A percentile compares a stretch with the other conserved stretches of the same genome.
Conservation (phyloP, 805 yeast genomes). For the Lipomyces kockii region DNA sequence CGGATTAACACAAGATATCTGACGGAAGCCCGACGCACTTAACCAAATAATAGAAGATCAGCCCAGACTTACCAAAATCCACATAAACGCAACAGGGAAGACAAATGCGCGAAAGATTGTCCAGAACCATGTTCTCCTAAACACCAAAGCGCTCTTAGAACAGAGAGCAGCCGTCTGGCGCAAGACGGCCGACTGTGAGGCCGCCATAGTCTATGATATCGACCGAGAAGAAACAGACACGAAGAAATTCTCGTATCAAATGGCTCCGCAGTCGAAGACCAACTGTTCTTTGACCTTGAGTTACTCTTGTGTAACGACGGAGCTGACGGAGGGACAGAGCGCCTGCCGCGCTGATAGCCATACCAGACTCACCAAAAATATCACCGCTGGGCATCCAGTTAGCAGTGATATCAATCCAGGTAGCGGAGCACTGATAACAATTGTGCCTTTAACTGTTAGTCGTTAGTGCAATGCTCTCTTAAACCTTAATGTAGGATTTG, state of each 20-base stretch:
- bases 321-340: neutral
- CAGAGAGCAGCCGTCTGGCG: slow-evolving; percentile 36
- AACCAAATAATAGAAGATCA: neutral
- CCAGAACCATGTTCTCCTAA: slow-evolving; percentile 43
- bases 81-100: slow-evolving; percentile 44
- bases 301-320: neutral
- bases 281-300: neutral
- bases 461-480: neutral
- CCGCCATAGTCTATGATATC: neutral
- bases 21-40: neutral
- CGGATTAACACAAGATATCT: neutral
- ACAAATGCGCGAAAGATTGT: slow-evolving; percentile 44
- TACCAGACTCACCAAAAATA: neutral
- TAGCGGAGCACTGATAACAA: neutral
- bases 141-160: slow-evolving; percentile 26
- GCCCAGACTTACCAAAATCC: slow-evolving; percentile 42
- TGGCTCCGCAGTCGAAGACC: neutral
- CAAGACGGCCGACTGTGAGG: slow-evolving; percentile 17
- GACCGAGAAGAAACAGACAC: neutral
- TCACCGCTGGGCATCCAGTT: neutral
- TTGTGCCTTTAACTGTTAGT: neutral
- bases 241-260: neutral
- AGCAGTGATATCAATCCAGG: neutral
- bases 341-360: neutral
- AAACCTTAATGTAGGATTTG: neutral